A percentile compares a stretch with the other conserved stretches of the same genome.
Conservation (phyloP, 805 yeast species). For the Saccharomycopsis vini region DNA sequence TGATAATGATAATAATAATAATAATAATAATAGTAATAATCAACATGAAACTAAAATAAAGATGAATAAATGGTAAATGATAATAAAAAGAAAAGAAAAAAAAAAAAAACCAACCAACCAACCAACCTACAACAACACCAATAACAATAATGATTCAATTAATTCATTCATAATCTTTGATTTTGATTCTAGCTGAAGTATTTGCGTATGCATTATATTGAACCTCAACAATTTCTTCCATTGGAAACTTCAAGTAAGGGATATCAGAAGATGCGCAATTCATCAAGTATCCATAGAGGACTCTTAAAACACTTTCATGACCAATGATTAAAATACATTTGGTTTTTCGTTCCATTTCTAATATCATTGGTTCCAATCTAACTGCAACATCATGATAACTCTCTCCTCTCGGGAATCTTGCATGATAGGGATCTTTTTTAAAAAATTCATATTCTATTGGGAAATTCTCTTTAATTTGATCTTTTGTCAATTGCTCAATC, state of each 20-base stretch:
- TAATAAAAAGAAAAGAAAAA: too few relatives aligned
- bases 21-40: too few relatives aligned
- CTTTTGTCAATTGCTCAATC: conserved; percentile 58
- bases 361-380: conserved; percentile 82
- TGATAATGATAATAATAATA: too few relatives aligned
- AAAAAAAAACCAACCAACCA: too few relatives aligned
- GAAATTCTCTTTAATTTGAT: conserved; percentile 47
- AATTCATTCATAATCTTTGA: conserved; percentile 17
- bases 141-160: too few relatives aligned
- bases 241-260: conserved; percentile 68
- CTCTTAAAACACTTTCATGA: conserved; percentile 83
- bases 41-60: too few relatives aligned
- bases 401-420: conserved; percentile 85
- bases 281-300: conserved; percentile 90
- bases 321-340: conserved; percentile 86
- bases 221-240: conserved; percentile 78
- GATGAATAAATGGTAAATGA: too few relatives aligned
- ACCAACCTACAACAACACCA: not conserved
- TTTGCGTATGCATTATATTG: conserved; percentile 81
- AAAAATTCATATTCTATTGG: conserved; percentile 66
- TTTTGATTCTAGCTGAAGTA: conserved; percentile 44
- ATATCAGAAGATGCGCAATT: conserved; percentile 82
- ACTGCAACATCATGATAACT: conserved; percentile 94
- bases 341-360: conserved; percentile 89
- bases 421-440: conserved; percentile 79